Evolutionary conservation across 495 filamentous ascomycete genomes (phyloP).

Genomic region (Pseudevernia furfuracea): DNA sequence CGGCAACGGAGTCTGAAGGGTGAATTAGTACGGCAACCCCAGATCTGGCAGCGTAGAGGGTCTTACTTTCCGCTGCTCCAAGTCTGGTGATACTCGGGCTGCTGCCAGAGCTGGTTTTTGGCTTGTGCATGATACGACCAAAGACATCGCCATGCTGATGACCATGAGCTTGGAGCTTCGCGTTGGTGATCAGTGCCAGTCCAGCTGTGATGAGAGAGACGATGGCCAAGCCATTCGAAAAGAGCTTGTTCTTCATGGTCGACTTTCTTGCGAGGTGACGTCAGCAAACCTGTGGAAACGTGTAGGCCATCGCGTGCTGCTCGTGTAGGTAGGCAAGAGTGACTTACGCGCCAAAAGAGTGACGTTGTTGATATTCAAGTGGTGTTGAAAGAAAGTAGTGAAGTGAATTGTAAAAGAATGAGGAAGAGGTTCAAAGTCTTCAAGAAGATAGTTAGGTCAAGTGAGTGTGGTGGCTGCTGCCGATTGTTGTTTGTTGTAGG

Average conservation of each 20-base stretch:
- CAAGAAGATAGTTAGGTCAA: constrained; percentile 4
- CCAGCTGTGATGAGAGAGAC: constrained; percentile 8
- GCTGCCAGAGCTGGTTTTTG: constrained; percentile 16
- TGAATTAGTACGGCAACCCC: not conserved
- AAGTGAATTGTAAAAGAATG: constrained; percentile 19
- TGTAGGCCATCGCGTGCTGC: not conserved
- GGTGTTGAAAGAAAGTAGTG: constrained; percentile 17
- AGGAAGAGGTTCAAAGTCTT: not conserved
- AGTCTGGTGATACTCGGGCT: not conserved
- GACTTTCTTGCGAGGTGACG: not conserved
- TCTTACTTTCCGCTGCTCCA: not conserved
- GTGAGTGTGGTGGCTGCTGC: constrained; percentile 22
- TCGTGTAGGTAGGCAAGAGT: not conserved
- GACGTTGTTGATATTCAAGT: not conserved
- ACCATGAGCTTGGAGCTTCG: constrained; percentile 23
- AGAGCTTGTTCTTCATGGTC: constrained; percentile 18
- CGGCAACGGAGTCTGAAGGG: not conserved
- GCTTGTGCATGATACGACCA: constrained; percentile 15
- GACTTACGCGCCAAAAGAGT: constrained; percentile 7
- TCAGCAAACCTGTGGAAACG: not conserved
- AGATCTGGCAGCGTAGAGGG: not conserved
- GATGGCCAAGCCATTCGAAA: constrained; percentile 6
- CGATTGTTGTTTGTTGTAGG: constrained; percentile 11
- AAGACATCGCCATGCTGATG: constrained; percentile 26
- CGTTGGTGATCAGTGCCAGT: constrained; percentile 9